A percentile compares a stretch with the other conserved stretches of the same genome.
Conservation (phyloP, 768 basidiomycete species). For the Cytidiella melzeri region DNA sequence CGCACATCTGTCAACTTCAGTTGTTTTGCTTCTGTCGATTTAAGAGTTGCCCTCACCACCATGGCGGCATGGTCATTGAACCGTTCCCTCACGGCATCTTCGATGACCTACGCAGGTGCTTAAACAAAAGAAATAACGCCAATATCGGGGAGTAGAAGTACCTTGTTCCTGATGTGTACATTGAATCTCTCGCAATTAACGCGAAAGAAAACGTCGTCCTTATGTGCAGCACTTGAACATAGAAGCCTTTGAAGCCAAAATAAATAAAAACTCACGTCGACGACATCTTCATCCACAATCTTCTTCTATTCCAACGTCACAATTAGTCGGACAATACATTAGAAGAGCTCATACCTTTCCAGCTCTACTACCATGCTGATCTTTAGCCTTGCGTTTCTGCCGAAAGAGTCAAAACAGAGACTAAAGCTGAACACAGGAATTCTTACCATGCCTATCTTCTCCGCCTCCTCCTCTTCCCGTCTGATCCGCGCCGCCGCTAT, state of each 20-base stretch:
- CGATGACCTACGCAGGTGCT: slow-evolving; percentile 56
- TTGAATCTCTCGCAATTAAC: slow-evolving; percentile 89
- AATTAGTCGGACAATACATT: neutral
- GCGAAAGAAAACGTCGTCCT: slow-evolving; percentile 75
- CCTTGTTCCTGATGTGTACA: slow-evolving; percentile 81
- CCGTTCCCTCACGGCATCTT: slow-evolving; percentile 67
- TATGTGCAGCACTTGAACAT: neutral
- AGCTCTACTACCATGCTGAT: slow-evolving; percentile 39
- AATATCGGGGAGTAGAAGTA: slow-evolving; percentile 28
- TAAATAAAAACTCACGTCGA: slow-evolving; percentile 53
- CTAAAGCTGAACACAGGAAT: neutral
- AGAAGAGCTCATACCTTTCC: slow-evolving; percentile 41
- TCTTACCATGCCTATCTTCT: slow-evolving; percentile 66
- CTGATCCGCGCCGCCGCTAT: slow-evolving; percentile 55
- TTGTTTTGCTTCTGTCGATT: slow-evolving; percentile 62
- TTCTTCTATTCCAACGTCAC: slow-evolving; percentile 31
- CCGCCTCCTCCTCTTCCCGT: slow-evolving; percentile 68
- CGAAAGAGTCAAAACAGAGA: no score
- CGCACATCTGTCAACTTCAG: slow-evolving; percentile 51
- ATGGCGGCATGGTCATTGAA: slow-evolving; percentile 71
- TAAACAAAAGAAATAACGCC: slow-evolving; percentile 15
- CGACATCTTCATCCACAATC: slow-evolving; percentile 46
- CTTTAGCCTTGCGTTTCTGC: slow-evolving; percentile 61
- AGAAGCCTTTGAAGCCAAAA: neutral
- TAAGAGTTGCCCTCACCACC: slow-evolving; percentile 67